Conservation (phyloP, 257 asterid species). For the Vinca minor region DNA sequence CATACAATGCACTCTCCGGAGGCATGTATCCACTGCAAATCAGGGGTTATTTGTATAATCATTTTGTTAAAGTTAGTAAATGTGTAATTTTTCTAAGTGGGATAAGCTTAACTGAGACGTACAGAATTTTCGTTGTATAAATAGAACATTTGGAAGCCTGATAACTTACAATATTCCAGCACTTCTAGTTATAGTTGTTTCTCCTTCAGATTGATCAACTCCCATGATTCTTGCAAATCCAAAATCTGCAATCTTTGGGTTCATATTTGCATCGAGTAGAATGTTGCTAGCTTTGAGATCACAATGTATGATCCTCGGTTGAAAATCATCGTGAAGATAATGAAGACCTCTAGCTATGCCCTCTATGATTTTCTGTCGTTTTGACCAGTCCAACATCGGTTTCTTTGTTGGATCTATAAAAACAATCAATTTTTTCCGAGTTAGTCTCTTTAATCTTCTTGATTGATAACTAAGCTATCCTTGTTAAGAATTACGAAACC, state of each 20-base stretch:
- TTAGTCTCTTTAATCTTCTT: background rate
- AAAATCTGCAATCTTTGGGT: slow-evolving; percentile 27
- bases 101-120: background rate
- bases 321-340: slow-evolving; percentile 31
- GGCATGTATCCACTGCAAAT: slow-evolving; percentile 6
- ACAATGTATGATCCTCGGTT: slow-evolving; percentile 25
- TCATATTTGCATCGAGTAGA: slow-evolving; percentile 25
- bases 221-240: slow-evolving; percentile 24
- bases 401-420: background rate
- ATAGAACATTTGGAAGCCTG: background rate
- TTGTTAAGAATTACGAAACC: background rate
- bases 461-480: background rate
- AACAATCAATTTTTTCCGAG: background rate
- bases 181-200: slow-evolving; percentile 14
- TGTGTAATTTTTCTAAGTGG: no score
- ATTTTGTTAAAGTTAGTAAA: no score
- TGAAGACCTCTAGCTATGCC: slow-evolving; percentile 23
- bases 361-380: slow-evolving; percentile 12
- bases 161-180: slow-evolving; percentile 20
- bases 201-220: slow-evolving; percentile 13
- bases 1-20: slow-evolving; percentile 1
- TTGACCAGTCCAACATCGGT: slow-evolving; percentile 20
- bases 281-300: slow-evolving; percentile 31
- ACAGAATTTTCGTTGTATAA: no score
- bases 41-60: background rate